A percentile compares a stretch with the other conserved stretches of the same genome.
These are phyloP conservation scores for Tritrichomonas musculus DNA, from an alignment of 208 protist species.

Conservation along the genomic window DNA sequence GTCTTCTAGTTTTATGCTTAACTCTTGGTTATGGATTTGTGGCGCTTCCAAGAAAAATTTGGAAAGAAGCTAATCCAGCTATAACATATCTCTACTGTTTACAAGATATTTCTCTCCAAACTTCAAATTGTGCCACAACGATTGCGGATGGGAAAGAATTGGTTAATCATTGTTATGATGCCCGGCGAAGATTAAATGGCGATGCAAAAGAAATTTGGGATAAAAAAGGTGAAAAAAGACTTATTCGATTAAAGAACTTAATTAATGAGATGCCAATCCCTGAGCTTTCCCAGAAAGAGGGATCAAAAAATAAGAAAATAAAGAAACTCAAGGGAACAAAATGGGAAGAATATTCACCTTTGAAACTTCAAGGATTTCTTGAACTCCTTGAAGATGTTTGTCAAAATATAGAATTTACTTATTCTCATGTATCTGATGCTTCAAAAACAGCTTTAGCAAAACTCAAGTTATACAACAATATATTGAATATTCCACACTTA, in stretches of 20 bases:
- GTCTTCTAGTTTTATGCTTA: not conserved
- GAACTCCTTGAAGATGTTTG: not conserved
- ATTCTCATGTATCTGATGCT: not conserved
- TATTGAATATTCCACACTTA: no score
- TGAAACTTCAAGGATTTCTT: conserved; percentile 2
- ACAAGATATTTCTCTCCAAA: not conserved
- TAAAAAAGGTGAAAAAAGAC: not conserved
- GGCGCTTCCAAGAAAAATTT: not conserved
- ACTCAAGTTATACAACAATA: not conserved
- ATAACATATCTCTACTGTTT: not conserved
- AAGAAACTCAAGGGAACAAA: not conserved
- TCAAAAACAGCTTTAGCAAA: not conserved
- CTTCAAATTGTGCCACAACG: not conserved
- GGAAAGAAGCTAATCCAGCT: not conserved
- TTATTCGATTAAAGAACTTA: not conserved
- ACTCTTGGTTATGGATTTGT: not conserved
- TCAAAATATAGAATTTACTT: not conserved
- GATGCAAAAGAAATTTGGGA: not conserved
- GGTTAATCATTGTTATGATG: not conserved
- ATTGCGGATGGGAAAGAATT: not conserved
- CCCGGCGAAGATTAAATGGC: not conserved
- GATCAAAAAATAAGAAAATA: not conserved
- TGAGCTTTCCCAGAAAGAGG: not conserved
- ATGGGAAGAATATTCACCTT: not conserved
- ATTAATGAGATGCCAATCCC: not conserved